phyloP scores from a whole-genome alignment of 2,329 filamentous ascomycete genomes.

The Neonectria sp. region DNA sequence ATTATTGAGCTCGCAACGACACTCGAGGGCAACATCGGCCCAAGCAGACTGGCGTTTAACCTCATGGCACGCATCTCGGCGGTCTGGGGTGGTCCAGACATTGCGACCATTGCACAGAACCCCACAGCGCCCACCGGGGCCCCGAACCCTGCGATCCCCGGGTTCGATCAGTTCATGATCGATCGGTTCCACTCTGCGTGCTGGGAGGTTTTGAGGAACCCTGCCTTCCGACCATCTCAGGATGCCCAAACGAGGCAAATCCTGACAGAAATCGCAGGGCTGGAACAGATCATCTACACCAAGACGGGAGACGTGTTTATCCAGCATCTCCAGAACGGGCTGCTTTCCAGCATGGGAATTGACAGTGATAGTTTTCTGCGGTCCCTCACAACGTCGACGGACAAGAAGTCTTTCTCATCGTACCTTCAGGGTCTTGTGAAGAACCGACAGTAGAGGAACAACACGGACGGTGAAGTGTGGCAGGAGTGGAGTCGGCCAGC shows the following conservation, averaged over 20 bases:
- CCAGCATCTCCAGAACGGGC: constrained; percentile 73
- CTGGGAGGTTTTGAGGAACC: constrained; percentile 88
- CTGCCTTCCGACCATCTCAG: constrained; percentile 81
- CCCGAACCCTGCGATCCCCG: constrained; percentile 77
- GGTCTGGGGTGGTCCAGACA: constrained; percentile 92
- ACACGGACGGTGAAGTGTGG: constrained; percentile 3
- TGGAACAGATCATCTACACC: constrained; percentile 91
- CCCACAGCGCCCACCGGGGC: constrained; percentile 65
- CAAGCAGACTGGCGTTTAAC: constrained; percentile 82
- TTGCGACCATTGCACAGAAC: constrained; percentile 70
- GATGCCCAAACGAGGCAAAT: constrained; percentile 93
- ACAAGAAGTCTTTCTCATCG: constrained; percentile 73
- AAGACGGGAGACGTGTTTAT: constrained; percentile 91
- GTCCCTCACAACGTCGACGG: constrained; percentile 70
- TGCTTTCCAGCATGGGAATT: constrained; percentile 77
- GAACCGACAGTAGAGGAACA: constrained; percentile 52
- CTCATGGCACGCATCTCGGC: constrained; percentile 87
- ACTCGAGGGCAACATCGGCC: constrained; percentile 73
- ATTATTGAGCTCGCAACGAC: constrained; percentile 89
- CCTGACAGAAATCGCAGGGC: constrained; percentile 85
- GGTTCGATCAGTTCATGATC: constrained; percentile 94
- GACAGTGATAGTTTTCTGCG: constrained; percentile 73
- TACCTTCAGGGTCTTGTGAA: constrained; percentile 75
- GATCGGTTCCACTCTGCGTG: constrained; percentile 89
- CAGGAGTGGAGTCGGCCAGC: constrained; percentile 44